phyloP scores from a whole-genome alignment of 441 rosid species.

The Pelargonium cotyledonis region DNA sequence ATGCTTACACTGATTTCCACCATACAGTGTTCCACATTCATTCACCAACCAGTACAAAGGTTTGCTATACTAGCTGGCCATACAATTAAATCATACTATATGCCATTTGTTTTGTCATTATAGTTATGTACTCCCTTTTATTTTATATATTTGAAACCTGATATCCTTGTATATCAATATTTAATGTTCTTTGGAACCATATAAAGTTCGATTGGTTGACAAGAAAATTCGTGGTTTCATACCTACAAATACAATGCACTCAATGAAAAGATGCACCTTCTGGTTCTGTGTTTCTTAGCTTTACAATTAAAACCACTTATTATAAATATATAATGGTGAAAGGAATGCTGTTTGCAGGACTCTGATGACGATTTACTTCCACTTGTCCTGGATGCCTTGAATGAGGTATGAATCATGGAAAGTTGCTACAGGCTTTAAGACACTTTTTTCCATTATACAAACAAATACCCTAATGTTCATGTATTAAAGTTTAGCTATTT shows the following conservation, averaged over 20 bases:
- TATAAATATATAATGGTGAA: slow-evolving; percentile 18
- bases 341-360: slow-evolving; percentile 49
- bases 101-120: no score
- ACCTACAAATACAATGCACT: not conserved
- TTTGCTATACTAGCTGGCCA: slow-evolving; percentile 21
- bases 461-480: not conserved
- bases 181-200: not conserved
- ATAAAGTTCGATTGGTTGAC: slow-evolving; percentile 3
- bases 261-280: slow-evolving; percentile 1
- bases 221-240: not conserved
- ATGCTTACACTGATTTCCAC: slow-evolving; percentile 99
- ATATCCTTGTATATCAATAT: no score
- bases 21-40: slow-evolving; percentile 99
- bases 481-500: not conserved
- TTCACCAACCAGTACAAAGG: slow-evolving; percentile 89
- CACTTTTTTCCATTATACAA: slow-evolving; percentile 8
- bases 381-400: slow-evolving; percentile 84
- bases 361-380: slow-evolving; percentile 75
- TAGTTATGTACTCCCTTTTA: not conserved
- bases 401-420: slow-evolving; percentile 55
- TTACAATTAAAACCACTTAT: not conserved
- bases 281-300: slow-evolving; percentile 17
- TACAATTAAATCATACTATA: no score
- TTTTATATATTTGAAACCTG: slow-evolving; percentile 9
- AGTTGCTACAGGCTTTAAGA: slow-evolving; percentile 7